A percentile compares a stretch with the other conserved stretches of the same genome.
phyloP scores from a whole-genome alignment of 306 rosid genomes.

The Cucumis sativus region Cucumber_9930_V3 NC_026659.2:26075501-26076000 shows the following conservation, averaged over 20 bases:
- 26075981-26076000: neutral
- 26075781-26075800: neutral
- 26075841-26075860: neutral
- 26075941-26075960: neutral
- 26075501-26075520: neutral
- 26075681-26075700: neutral
- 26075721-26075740: constrained; percentile 15
- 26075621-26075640: constrained; percentile 14
- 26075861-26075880: neutral
- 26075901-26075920: neutral
- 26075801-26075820: neutral
- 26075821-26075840: neutral
- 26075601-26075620: constrained; percentile 25
- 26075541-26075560: neutral
- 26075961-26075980: neutral
- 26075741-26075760: neutral
- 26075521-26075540: neutral
- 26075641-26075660: no score
- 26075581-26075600: constrained; percentile 36
- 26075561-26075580: neutral
- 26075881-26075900: neutral
- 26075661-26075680: no score
- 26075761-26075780: neutral
- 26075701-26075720: constrained; percentile 14
- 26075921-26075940: neutral